Percentiles rank a stretch among this genome's conserved stretches.
Evolutionary conservation across 106 monocot genomes (phyloP).

Genomic region (Dioscorea zingiberensis): DNA sequence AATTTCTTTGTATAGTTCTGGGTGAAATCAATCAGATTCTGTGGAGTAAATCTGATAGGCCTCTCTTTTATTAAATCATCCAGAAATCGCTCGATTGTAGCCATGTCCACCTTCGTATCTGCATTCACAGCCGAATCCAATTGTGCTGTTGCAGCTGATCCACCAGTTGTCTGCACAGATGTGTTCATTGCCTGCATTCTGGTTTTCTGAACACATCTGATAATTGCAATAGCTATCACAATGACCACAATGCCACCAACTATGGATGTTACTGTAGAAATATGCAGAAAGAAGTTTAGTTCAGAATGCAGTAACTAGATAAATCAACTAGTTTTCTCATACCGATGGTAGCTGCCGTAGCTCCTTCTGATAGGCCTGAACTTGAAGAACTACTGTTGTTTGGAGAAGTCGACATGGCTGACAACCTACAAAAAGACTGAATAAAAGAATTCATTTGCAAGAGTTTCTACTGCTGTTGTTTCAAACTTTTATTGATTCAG

Average conservation of each 20-base stretch:
- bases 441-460: too few relatives aligned
- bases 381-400: background rate
- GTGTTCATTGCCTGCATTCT: background rate
- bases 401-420: too few relatives aligned
- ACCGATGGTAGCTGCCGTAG: background rate
- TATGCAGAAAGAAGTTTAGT: background rate
- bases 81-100: constrained; percentile 12
- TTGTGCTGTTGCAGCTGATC: background rate
- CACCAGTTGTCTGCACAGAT: background rate
- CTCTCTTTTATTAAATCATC: constrained; percentile 10
- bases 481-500: too few relatives aligned
- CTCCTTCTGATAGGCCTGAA: background rate
- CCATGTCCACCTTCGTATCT: background rate
- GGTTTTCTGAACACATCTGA: background rate
- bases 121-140: background rate
- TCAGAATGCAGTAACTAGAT: background rate
- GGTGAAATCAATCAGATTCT: constrained; percentile 16
- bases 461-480: too few relatives aligned
- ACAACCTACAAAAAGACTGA: too few relatives aligned
- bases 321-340: background rate
- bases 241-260: constrained; percentile 4
- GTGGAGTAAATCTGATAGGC: constrained; percentile 11
- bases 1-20: constrained; percentile 12
- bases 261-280: background rate
- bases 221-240: constrained; percentile 4